Evolutionary conservation across 208 protist species (phyloP), one percentile per base, ranked within the genome.

Genomic region (Wallacemonas sp.): DNA sequence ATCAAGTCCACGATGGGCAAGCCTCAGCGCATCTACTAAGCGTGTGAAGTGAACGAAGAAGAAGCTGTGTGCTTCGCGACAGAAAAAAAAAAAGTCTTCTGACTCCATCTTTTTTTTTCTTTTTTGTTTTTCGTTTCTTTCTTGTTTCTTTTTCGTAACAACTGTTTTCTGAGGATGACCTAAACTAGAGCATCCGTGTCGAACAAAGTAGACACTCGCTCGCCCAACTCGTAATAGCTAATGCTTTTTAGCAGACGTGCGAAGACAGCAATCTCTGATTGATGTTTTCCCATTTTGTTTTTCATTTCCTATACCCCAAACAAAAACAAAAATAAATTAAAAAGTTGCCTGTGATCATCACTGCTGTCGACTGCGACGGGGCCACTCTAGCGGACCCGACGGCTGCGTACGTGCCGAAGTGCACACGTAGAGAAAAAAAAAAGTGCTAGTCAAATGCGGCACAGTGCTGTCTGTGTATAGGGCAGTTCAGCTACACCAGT

Each of bases 1-100:
- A n/a, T n/a, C n/a, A n/a, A n/a, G n/a, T n/a, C n/a, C 47, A 98
- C 99, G 39, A 99, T 99, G 98, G 98, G 98, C 77, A 92, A 90
- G 72, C 84, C 98, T 42, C 84, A 98, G 79, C 94, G 97, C 73
- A 93, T 99, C 82, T 99, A 99, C 87, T 97, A 90, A 87, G 46
- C 44, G 41, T 44, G 41, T 45, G 55, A 51, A 22, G 19, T 11
- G 8, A 8, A 51, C n/a, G n/a, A n/a, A n/a, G n/a, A n/a, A n/a
- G n/a, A n/a, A n/a, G n/a, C n/a, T n/a, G n/a, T n/a, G n/a, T n/a
- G n/a, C n/a, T n/a, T n/a, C n/a, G n/a, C n/a, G n/a, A n/a, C n/a
- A n/a, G n/a, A n/a, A n/a, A n/a, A n/a, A n/a, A n/a, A n/a, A n/a
- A n/a, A n/a, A n/a, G n/a, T n/a, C n/a, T n/a, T n/a, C n/a, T n/a